phyloP scores from a whole-genome alignment of 176 grass and related monocot genomes.

The Poa annua region DNA sequence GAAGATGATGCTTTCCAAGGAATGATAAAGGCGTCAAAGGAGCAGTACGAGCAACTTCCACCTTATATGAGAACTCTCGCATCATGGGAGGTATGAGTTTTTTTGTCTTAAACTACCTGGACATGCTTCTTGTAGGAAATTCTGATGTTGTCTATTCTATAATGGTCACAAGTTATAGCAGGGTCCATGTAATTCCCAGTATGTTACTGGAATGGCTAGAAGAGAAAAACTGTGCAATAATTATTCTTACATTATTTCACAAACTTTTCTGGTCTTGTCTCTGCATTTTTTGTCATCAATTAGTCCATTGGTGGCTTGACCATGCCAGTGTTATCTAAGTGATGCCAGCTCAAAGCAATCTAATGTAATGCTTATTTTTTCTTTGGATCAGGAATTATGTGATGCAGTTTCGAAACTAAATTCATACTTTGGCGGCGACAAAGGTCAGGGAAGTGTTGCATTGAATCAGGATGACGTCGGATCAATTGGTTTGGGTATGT shows the following conservation, averaged over 20 bases:
- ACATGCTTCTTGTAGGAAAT: neutral
- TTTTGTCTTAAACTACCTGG: constrained; percentile 7
- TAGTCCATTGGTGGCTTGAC: neutral
- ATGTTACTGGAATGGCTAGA: neutral
- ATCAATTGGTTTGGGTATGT: constrained; percentile 67
- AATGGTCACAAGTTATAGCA: neutral
- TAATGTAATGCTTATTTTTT: constrained; percentile 8
- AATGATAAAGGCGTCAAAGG: constrained; percentile 54
- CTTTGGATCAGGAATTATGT: constrained; percentile 61
- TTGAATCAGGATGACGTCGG: constrained; percentile 84
- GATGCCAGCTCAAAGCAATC: constrained; percentile 23
- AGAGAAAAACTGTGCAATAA: neutral
- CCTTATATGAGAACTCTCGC: constrained; percentile 78
- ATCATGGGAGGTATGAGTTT: constrained; percentile 74
- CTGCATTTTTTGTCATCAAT: neutral
- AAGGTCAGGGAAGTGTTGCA: constrained; percentile 37
- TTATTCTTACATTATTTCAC: neutral
- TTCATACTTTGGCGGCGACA: constrained; percentile 55
- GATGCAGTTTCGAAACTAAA: constrained; percentile 77
- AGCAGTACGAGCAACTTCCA: constrained; percentile 73
- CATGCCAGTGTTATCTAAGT: neutral
- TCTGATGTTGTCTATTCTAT: constrained; percentile 1
- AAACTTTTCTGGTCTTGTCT: neutral
- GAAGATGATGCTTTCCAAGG: constrained; percentile 40
- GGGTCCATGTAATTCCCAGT: neutral